phyloP scores from a whole-genome alignment of 495 filamentous ascomycete genomes.

The Aspergillus hancockii region DNA sequence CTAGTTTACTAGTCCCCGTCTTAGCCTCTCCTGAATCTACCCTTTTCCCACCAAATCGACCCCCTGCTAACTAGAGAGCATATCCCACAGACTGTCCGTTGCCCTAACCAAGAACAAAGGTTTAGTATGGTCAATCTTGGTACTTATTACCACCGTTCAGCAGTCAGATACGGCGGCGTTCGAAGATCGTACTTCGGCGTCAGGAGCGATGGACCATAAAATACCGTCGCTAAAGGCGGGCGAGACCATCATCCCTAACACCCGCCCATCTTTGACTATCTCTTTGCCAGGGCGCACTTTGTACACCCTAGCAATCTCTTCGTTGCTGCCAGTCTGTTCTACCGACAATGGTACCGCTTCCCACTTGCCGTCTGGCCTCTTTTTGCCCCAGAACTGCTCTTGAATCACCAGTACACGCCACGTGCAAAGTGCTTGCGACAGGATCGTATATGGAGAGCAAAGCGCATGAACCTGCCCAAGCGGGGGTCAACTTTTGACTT shows the following conservation, averaged over 20 bases:
- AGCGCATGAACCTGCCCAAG: conserved; percentile 60
- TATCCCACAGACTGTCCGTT: conserved; percentile 67
- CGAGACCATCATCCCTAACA: conserved; percentile 57
- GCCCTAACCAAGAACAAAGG: conserved; percentile 64
- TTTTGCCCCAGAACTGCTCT: conserved; percentile 60
- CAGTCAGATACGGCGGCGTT: conserved; percentile 67
- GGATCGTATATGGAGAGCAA: conserved; percentile 58
- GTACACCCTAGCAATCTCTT: conserved; percentile 51
- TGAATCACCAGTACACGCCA: conserved; percentile 61
- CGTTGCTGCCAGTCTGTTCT: conserved; percentile 61
- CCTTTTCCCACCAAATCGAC: conserved; percentile 59
- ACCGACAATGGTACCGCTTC: conserved; percentile 50
- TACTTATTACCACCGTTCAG: conserved; percentile 61
- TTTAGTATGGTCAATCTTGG: conserved; percentile 43
- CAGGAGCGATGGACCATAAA: conserved; percentile 46
- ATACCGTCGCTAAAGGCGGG: conserved; percentile 67
- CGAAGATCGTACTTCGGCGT: conserved; percentile 35
- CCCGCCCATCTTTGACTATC: conserved; percentile 53
- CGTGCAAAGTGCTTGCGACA: conserved; percentile 46
- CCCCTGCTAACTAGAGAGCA: conserved; percentile 57
- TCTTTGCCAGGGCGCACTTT: conserved; percentile 58
- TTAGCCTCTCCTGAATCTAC: conserved; percentile 38
- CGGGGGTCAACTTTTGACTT: conserved; percentile 42
- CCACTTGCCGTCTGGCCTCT: conserved; percentile 46
- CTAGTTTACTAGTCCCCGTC: conserved; percentile 17